These are phyloP conservation scores for Magnaporthiopsis rhizophila DNA, from an alignment of 2,329 filamentous ascomycete species.

Conservation along the genomic window DNA sequence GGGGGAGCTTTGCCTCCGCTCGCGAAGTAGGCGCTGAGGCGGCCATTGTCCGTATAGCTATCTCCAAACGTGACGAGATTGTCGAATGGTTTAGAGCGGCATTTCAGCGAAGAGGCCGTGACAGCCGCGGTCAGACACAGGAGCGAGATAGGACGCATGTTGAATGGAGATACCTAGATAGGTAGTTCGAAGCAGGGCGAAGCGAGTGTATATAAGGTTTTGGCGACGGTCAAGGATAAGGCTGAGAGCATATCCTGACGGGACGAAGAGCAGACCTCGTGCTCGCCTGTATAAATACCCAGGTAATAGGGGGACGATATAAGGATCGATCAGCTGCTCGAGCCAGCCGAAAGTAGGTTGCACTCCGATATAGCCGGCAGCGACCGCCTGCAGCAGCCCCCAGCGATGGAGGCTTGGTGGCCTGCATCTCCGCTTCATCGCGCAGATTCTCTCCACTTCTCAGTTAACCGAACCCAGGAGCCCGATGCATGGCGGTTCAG, in stretches of 20 bases:
- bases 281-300: neutral
- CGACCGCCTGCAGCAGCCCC: conserved; percentile 4
- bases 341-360: neutral
- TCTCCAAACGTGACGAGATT: conserved; percentile 65
- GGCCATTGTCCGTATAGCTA: conserved; percentile 68
- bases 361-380: conserved; percentile 5
- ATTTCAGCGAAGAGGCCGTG: conserved; percentile 7
- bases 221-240: neutral
- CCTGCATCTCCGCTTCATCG: neutral
- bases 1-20: conserved; percentile 55
- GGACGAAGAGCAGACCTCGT: too few relatives aligned
- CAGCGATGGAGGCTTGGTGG: too few relatives aligned
- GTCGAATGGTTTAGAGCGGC: conserved; percentile 36
- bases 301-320: neutral
- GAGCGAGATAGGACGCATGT: conserved; percentile 6
- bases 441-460: too few relatives aligned
- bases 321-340: neutral
- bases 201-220: neutral
- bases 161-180: neutral
- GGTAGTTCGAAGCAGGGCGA: neutral
- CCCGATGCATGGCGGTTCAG: neutral
- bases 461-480: neutral
- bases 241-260: neutral
- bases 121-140: conserved; percentile 4
- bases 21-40: conserved; percentile 53